These are phyloP conservation scores for Trichophyton verrucosum DNA, from an alignment of 2,329 filamentous ascomycete species.

Conservation along the genomic window DNA sequence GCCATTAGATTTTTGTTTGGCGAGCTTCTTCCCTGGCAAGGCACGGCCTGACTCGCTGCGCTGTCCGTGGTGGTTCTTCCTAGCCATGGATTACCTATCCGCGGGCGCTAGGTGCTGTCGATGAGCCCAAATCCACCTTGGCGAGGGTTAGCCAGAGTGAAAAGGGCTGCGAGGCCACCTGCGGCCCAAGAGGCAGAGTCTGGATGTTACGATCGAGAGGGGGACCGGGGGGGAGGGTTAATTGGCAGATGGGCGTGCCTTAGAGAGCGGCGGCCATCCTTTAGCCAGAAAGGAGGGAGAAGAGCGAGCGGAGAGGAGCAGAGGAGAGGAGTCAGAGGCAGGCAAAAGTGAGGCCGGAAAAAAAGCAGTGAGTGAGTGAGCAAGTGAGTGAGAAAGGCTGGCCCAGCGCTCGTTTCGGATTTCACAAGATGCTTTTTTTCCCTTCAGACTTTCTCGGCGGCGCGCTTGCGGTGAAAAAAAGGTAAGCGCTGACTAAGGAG, in stretches of 20 bases:
- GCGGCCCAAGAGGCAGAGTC: not conserved
- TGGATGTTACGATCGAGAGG: not conserved
- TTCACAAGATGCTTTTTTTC: not conserved
- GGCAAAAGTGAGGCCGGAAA: not conserved
- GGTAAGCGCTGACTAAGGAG: not conserved
- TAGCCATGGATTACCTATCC: constrained; percentile 36
- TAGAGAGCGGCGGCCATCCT: not conserved
- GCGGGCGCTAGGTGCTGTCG: constrained; percentile 33
- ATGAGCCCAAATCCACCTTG: constrained; percentile 37
- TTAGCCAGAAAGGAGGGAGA: not conserved
- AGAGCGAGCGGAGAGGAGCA: not conserved
- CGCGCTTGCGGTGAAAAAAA: constrained; percentile 1
- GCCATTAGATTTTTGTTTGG: constrained; percentile 45
- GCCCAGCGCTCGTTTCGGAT: constrained; percentile 2
- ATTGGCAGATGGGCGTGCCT: not conserved
- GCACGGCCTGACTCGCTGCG: constrained; percentile 82
- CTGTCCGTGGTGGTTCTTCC: constrained; percentile 54
- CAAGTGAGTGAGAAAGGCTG: not conserved
- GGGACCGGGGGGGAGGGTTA: not conserved
- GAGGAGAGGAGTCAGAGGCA: not conserved
- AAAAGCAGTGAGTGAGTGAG: not conserved
- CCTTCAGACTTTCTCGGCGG: not conserved
- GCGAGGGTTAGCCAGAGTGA: constrained; percentile 31
- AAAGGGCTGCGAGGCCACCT: constrained; percentile 30
- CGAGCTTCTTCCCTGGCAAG: constrained; percentile 59